Base-by-base conservation (phyloP, 495 filamentous ascomycete species). In the Alectoria sarmentosa region DNA sequence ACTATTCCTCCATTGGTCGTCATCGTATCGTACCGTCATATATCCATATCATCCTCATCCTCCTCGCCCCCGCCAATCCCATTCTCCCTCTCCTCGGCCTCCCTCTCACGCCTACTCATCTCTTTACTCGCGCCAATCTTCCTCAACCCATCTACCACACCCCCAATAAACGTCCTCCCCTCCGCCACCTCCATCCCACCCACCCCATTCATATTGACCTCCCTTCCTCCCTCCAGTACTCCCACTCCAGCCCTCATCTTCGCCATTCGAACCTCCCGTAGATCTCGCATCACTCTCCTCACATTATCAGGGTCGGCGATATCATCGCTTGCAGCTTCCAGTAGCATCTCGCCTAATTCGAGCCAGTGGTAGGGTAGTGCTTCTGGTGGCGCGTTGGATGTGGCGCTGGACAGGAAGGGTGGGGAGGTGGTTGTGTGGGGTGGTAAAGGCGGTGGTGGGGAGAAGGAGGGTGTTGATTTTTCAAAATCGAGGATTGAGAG, bases 351-450 rank as follows among this genome's bases (percentile, higher is more conserved):
- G 0, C 88, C 86, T 0, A 96, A 78, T 74, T 96, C 92, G 0
- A 96, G 81, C 91, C 92, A 98, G 75, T 96, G 92, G 70, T 92
- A 98, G 1, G 94, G 94, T 15, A 98, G 80, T 23, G 86, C 83
- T 19, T 87, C 84, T 0, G 81, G 73, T 11, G 83, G 81, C 7
- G 86, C 81, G 23, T 80, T 76, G 30, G 83, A 79, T 0, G 86
- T 89, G 44, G 82, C 82, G 15, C 76, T 78, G 17, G 82, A 77
- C 5, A 85, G 75, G 70, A 90, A 91, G 0, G 88, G 88, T 17
- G 88, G 81, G 5, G 76, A 74, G n/a, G 76, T 75, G 3, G 77
- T 66, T 1, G 76, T 72, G 68, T 9, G 74, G 72, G 67, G 74
- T 69, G 88, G 85, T 0, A 88, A 76, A 0, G 83, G 83, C 0